phyloP scores from a whole-genome alignment of 1,139 yeast species.

The Zygosaccharomyces sapae region DNA sequence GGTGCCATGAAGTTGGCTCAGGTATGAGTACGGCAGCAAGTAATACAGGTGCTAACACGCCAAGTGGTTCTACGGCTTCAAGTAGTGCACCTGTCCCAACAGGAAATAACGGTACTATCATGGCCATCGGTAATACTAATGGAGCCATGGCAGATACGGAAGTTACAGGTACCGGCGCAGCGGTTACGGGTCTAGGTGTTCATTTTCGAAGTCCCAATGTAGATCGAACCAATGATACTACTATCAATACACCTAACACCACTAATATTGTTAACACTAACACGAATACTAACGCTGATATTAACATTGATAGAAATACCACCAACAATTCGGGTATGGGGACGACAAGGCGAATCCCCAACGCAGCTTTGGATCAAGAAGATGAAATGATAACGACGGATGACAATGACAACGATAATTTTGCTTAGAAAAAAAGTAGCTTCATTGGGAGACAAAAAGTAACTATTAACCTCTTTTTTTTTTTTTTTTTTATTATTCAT shows the following conservation, averaged over 20 bases:
- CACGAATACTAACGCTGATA: background rate
- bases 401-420: slow-evolving; percentile 11
- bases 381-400: slow-evolving; percentile 11
- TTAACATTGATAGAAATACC: background rate
- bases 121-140: slow-evolving; percentile 1
- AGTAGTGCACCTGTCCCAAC: slow-evolving; percentile 8
- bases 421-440: slow-evolving; percentile 6
- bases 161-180: slow-evolving; percentile 1
- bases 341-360: slow-evolving; percentile 6
- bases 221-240: background rate
- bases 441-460: background rate
- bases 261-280: background rate
- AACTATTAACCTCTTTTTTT: background rate
- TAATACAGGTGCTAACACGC: slow-evolving; percentile 28
- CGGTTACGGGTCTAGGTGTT: slow-evolving; percentile 2
- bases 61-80: slow-evolving; percentile 16
- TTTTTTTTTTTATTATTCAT: background rate
- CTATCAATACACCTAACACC: too few relatives aligned
- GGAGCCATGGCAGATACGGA: background rate
- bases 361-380: slow-evolving; percentile 10
- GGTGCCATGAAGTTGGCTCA: slow-evolving; percentile 55
- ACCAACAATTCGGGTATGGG: slow-evolving; percentile 1
- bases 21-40: slow-evolving; percentile 18
- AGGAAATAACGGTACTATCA: slow-evolving; percentile 9
- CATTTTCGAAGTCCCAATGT: slow-evolving; percentile 6